Percentiles rank a stretch among this genome's conserved stretches.
These are phyloP conservation scores for Aspergillus arachidicola DNA, from an alignment of 2,329 filamentous ascomycete species.

Conservation along the genomic window DNA sequence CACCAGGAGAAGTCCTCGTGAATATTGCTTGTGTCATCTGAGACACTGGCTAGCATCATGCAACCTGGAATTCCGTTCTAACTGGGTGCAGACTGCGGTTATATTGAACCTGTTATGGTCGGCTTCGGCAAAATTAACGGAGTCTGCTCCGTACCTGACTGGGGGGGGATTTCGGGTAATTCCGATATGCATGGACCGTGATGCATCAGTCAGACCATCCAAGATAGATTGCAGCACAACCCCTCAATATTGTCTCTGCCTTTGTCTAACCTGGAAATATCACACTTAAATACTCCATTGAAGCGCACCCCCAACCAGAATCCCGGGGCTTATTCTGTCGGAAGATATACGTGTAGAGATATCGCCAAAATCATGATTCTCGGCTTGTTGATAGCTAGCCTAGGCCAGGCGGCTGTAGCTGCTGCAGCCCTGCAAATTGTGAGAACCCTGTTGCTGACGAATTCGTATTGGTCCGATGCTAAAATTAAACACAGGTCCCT, in stretches of 20 bases:
- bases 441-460: background rate
- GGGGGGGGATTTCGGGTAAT: background rate
- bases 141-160: background rate
- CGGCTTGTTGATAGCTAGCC: background rate
- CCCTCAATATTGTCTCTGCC: background rate
- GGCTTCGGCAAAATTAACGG: background rate
- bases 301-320: background rate
- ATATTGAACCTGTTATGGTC: background rate
- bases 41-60: too few species aligned
- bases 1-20: too few species aligned
- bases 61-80: background rate
- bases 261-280: background rate
- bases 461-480: background rate
- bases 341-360: background rate
- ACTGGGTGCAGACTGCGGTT: background rate
- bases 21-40: background rate
- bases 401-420: background rate
- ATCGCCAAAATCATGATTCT: background rate
- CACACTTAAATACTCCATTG: background rate
- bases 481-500: slow-evolving; percentile 31
- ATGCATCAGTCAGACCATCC: background rate
- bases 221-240: background rate
- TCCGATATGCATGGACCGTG: background rate
- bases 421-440: slow-evolving; percentile 15
- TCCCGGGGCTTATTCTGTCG: background rate